Evolutionary conservation across 352 stramenopile species (phyloP).

Genomic region (Phytopythium cucurbitacearum): DNA sequence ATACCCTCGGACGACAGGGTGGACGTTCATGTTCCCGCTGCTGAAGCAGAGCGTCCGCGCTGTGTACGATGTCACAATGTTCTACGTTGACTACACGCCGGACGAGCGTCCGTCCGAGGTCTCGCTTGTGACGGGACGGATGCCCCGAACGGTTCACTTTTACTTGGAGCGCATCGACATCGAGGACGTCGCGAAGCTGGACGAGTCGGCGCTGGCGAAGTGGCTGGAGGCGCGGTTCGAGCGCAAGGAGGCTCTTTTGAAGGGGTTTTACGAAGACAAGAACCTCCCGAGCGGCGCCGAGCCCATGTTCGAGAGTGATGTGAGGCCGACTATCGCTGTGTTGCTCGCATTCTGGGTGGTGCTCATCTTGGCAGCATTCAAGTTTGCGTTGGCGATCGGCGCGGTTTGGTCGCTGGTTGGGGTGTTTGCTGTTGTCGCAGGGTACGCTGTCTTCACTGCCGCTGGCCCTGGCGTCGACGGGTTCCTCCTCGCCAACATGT

Average conservation of each 20-base stretch:
- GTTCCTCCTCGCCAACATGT: conserved; percentile 32
- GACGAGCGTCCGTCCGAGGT: conserved; percentile 66
- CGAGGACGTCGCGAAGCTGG: conserved; percentile 21
- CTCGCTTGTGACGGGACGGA: conserved; percentile 49
- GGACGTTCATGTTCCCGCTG: conserved; percentile 68
- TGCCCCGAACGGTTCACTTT: conserved; percentile 63
- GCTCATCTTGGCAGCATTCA: conserved; percentile 21
- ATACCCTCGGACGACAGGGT: conserved; percentile 74
- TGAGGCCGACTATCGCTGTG: conserved; percentile 18
- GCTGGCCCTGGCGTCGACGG: conserved; percentile 45
- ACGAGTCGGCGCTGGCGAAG: conserved; percentile 33
- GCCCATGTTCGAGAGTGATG: conserved; percentile 36
- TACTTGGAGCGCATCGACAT: conserved; percentile 67
- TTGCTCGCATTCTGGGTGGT: conserved; percentile 57
- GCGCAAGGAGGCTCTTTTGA: conserved; percentile 60
- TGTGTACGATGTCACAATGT: conserved; percentile 83
- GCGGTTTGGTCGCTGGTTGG: conserved; percentile 19
- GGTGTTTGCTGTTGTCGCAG: conserved; percentile 14
- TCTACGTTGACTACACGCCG: conserved; percentile 62
- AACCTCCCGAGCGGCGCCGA: conserved; percentile 44
- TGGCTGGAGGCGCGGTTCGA: conserved; percentile 70
- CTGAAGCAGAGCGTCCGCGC: conserved; percentile 51
- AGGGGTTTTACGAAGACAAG: conserved; percentile 54
- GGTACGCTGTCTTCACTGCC: conserved; percentile 28
- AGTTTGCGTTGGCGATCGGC: conserved; percentile 22